phyloP scores from a whole-genome alignment of 345 rosid species.

The Bruguiera gymnorhiza region DNA sequence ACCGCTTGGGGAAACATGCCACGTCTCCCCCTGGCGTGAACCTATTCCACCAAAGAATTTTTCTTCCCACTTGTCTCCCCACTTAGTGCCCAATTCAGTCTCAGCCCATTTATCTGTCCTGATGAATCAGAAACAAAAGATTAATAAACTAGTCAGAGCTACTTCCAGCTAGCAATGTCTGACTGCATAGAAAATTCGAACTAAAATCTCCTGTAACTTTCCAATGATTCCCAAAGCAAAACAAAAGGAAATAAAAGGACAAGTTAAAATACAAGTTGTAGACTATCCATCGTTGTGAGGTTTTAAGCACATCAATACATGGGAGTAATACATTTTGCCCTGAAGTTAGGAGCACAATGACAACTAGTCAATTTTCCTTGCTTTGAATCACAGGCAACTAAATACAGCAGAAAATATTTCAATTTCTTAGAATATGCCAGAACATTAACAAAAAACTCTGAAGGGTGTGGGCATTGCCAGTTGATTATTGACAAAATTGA shows the following conservation, averaged over 20 bases:
- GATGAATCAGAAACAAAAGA: slow-evolving; percentile 34
- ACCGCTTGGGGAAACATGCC: slow-evolving; percentile 85
- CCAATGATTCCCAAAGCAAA: background rate
- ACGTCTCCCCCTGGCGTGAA: slow-evolving; percentile 97
- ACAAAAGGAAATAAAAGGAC: background rate
- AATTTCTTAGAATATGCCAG: no score
- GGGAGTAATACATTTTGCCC: no score
- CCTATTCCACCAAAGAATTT: slow-evolving; percentile 94
- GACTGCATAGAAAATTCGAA: background rate
- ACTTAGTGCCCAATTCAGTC: slow-evolving; percentile 94
- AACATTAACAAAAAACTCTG: no score
- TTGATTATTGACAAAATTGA: no score
- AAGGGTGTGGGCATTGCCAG: no score
- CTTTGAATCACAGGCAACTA: no score
- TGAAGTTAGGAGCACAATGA: no score
- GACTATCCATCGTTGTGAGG: background rate
- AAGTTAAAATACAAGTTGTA: background rate
- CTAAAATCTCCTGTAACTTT: background rate
- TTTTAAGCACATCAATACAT: no score
- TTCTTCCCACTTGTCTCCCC: slow-evolving; percentile 99
- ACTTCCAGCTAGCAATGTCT: background rate
- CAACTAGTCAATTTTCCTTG: no score
- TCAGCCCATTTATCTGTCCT: slow-evolving; percentile 99
- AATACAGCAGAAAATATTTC: no score
- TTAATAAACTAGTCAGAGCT: slow-evolving; percentile 8